Base-by-base conservation (phyloP, 495 filamentous ascomycete genomes). In the Aspergillus cristatus region DNA sequence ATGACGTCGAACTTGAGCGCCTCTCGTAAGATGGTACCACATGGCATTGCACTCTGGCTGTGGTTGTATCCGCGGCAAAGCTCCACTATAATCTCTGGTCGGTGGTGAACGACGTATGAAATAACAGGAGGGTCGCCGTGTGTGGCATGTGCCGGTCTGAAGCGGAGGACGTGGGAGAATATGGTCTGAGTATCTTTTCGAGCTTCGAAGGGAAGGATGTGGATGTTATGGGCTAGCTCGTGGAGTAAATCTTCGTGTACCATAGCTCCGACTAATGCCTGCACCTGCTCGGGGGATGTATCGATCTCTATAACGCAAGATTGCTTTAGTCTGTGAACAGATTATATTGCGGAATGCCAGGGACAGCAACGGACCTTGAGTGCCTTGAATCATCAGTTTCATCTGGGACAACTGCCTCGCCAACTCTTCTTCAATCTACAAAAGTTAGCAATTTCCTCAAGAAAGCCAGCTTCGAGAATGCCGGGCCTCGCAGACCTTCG, bases 41-140 rank as follows among this genome's bases (percentile, higher is more conserved):
- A 95, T 7, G 84, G 85, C 54, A 91, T 88, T 3, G 90, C 86
- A 63, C 89, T 94, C 55, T 97, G 87, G 45, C 82, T 80, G 53
- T 86, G 71, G 38, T 85, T 79, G 53, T 97, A 99, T 17, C 88
- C 88, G 31, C 81, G 78, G 56, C 94, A 96, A 39, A 99, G 60
- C 32, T 86, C 84, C 34, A 94, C 67, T 28, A 97, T 72, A 12
- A 95, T 79, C 49, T 94, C 86, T 1, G 91, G 88, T 36, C 86
- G 77, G 39, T 81, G 73, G 49, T 84, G 79, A 37, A 91, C 77
- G 31, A 96, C 76, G 51, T 94, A 86, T 38, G 84, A 79, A 32
- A 99, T 75, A 11, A 88, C 88, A 8, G 84, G 72, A 14, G 83
- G 86, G 41, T 93, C 73, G 65, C 55, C 74, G 61, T 56, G 71